Percentiles rank a stretch among this genome's conserved stretches.
phyloP scores from a whole-genome alignment of 345 rosid species.

The Rhodamnia rubescens region DNA sequence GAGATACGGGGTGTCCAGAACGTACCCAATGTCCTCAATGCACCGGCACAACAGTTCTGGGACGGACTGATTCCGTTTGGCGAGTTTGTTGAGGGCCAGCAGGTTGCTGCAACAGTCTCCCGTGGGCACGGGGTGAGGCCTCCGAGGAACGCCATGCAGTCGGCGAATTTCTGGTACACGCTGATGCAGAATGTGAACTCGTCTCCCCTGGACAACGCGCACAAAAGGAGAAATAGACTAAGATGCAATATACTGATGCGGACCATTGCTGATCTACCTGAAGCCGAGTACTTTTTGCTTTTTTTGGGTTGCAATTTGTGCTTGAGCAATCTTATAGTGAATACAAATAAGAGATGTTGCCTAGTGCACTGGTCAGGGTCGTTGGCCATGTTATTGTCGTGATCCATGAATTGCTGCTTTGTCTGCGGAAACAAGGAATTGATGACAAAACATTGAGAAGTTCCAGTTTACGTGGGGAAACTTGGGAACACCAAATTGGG shows the following conservation, averaged over 20 bases:
- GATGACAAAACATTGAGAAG: background rate
- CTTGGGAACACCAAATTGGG: background rate
- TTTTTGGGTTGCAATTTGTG: background rate
- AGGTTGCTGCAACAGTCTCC: slow-evolving; percentile 4
- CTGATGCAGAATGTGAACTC: background rate
- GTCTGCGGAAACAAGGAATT: background rate
- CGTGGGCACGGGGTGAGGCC: background rate
- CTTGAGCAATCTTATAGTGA: background rate
- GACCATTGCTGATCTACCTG: background rate
- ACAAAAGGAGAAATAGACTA: background rate
- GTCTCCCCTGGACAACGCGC: background rate
- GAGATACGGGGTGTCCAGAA: background rate
- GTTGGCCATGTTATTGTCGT: background rate
- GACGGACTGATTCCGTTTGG: background rate
- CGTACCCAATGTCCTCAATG: slow-evolving; percentile 15
- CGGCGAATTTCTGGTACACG: background rate
- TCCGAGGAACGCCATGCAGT: background rate
- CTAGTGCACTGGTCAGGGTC: background rate
- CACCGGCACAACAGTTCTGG: slow-evolving; percentile 14
- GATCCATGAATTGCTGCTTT: background rate
- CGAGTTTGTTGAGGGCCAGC: background rate
- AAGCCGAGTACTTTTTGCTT: background rate
- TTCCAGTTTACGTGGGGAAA: background rate
- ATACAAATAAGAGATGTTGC: background rate
- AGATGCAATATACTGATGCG: background rate